phyloP scores from a whole-genome alignment of 1,284 basidiomycete genomes.

The Papiliotrema fonsecae region DNA sequence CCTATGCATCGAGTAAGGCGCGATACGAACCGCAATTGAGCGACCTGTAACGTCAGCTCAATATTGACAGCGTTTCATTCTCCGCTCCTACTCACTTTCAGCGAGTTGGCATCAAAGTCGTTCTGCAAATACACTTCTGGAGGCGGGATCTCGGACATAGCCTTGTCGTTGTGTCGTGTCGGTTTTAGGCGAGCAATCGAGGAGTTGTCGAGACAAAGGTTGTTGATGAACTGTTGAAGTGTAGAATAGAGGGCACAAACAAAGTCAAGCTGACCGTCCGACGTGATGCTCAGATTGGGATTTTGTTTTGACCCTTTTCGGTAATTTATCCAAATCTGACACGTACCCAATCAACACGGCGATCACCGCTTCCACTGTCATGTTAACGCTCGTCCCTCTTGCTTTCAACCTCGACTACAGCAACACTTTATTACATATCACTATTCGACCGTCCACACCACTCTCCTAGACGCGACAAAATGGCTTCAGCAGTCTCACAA shows the following conservation, averaged over 20 bases:
- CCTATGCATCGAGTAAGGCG: background rate
- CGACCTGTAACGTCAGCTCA: slow-evolving; percentile 29
- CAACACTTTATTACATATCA: background rate
- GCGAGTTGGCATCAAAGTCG: slow-evolving; percentile 71
- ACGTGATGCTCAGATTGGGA: too few species aligned
- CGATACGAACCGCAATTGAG: slow-evolving; percentile 42
- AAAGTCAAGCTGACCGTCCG: too few species aligned
- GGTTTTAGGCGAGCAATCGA: too few species aligned
- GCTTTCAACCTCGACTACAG: background rate
- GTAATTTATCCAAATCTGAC: background rate
- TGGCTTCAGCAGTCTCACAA: slow-evolving; percentile 25
- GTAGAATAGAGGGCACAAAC: too few species aligned
- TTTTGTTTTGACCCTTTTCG: too few species aligned
- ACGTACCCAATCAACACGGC: background rate
- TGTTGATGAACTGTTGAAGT: background rate
- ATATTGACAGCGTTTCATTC: slow-evolving; percentile 3
- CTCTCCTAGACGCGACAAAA: slow-evolving; percentile 7
- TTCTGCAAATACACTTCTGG: slow-evolving; percentile 63
- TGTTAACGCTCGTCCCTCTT: background rate
- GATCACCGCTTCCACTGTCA: background rate
- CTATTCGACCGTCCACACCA: background rate
- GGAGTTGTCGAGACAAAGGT: background rate
- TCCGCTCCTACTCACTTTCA: slow-evolving; percentile 51
- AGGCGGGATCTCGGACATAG: slow-evolving; percentile 35
- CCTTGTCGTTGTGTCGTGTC: too few species aligned